Evolutionary conservation across 352 stramenopile species (phyloP), one percentile per base, ranked within the genome.

Genomic region (Elongisporangium anandrum): DNA sequence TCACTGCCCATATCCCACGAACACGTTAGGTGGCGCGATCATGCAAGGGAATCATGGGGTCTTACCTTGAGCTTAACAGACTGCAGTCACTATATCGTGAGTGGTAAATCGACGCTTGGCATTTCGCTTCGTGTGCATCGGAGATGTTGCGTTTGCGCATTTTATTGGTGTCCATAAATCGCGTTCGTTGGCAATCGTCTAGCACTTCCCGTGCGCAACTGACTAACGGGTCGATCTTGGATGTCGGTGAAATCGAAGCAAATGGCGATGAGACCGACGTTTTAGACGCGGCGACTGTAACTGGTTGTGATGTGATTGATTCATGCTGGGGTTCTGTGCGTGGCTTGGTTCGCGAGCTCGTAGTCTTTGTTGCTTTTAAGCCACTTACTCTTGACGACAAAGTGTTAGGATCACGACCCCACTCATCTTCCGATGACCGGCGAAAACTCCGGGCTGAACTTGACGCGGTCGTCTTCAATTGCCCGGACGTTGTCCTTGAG

Each of bases 181-280:
- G 72, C 56, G 82, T 79, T 56, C 78, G 75, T 22, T 88, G 83
- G 59, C 81, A 93, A 49, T 93, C 81, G 59, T 91, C 72, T 24
- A 91, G 41, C 34, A 93, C 78, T 15, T 78, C 81, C 7, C 77
- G 68, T 17, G 84, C 79, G 29, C 84, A 91, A 16, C 71, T 76
- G 26, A 79, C 74, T 16, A 93, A 63, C 8, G 80, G 78, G 49
- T 90, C 81, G 10, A 74, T 65, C 6, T 54, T 72, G 45, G 71
- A 70, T 15, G n/a, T 29, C 17, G 34, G 9, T 17, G 34, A 45
- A 17, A 45, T 45, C 34, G 34, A 45, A 45, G 34, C 34, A 4
- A 45, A 64, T 29, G 72, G 57, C 39, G 73, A 79, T 29, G 61
- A 72, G 9, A 72, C 77, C 15, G 74, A 80, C 1, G 65, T 12